phyloP scores from a whole-genome alignment of 2,329 filamentous ascomycete genomes.

The Fusarium longipes region DNA sequence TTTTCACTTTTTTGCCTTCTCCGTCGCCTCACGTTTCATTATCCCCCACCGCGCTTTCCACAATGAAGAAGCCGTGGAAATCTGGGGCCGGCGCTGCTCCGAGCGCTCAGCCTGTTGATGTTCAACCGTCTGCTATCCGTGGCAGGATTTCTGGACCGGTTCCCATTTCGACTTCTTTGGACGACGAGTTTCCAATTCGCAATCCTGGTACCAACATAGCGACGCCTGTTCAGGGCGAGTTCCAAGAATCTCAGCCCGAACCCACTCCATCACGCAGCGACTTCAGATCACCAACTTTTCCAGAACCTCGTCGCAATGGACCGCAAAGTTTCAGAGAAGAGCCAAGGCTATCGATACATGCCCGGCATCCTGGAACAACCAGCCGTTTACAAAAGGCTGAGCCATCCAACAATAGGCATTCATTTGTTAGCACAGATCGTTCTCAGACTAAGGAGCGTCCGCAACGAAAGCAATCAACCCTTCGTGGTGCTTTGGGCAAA shows the following conservation, averaged over 20 bases:
- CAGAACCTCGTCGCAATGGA: slow-evolving; percentile 33
- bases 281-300: slow-evolving; percentile 28
- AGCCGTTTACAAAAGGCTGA: slow-evolving; percentile 38
- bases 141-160: slow-evolving; percentile 72
- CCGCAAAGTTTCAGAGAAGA: slow-evolving; percentile 25
- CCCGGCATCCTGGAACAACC: slow-evolving; percentile 21
- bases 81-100: slow-evolving; percentile 52
- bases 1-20: slow-evolving; percentile 11
- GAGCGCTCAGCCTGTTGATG: slow-evolving; percentile 37
- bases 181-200: slow-evolving; percentile 66
- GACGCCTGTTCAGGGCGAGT: slow-evolving; percentile 46
- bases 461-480: slow-evolving; percentile 67
- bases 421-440: slow-evolving; percentile 56
- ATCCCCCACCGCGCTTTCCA: slow-evolving; percentile 16
- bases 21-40: slow-evolving; percentile 4
- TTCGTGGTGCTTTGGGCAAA: slow-evolving; percentile 66
- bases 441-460: slow-evolving; percentile 49
- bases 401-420: slow-evolving; percentile 60
- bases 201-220: slow-evolving; percentile 55
- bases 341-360: slow-evolving; percentile 20
- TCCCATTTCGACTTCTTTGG: slow-evolving; percentile 60
- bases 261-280: slow-evolving; percentile 20
- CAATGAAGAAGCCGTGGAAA: slow-evolving; percentile 61
- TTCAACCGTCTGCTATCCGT: slow-evolving; percentile 61
- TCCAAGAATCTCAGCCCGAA: slow-evolving; percentile 38